Evolutionary conservation across 2,329 filamentous ascomycete species (phyloP).

Genomic region (Alternaria gansuensis): DNA sequence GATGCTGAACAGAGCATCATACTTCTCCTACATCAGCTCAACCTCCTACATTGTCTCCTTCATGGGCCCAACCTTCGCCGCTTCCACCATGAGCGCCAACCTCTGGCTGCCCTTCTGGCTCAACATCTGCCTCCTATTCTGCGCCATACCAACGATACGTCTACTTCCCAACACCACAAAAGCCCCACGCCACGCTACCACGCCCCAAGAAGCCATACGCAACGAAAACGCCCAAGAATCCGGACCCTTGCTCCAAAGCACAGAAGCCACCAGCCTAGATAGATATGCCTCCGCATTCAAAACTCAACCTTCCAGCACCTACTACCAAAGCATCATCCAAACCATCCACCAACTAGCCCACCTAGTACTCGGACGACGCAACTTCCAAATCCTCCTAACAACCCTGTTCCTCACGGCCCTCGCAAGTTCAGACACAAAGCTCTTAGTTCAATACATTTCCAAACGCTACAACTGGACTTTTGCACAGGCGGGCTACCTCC

Average conservation of each 20-base stretch:
- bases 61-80: constrained; percentile 48
- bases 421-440: constrained; percentile 52
- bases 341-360: constrained; percentile 30
- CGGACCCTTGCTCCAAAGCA: constrained; percentile 35
- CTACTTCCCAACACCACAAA: constrained; percentile 28
- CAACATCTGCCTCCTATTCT: constrained; percentile 40
- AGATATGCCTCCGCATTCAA: constrained; percentile 40
- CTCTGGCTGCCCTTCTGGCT: constrained; percentile 52
- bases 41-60: constrained; percentile 49
- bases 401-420: constrained; percentile 51
- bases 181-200: background rate
- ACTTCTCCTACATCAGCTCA: constrained; percentile 50
- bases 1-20: constrained; percentile 38
- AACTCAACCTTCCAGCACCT: constrained; percentile 18
- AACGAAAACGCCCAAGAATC: constrained; percentile 26
- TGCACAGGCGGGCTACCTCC: constrained; percentile 50
- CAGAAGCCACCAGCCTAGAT: constrained; percentile 16
- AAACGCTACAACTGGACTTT: constrained; percentile 53
- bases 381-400: constrained; percentile 47
- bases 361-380: constrained; percentile 38
- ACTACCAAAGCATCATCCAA: constrained; percentile 26
- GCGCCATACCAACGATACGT: constrained; percentile 39
- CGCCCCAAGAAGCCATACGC: background rate
- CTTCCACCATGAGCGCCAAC: constrained; percentile 47
- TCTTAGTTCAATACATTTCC: constrained; percentile 53